phyloP scores from a whole-genome alignment of 2,329 filamentous ascomycete species.

The Geosmithia flava region DNA sequence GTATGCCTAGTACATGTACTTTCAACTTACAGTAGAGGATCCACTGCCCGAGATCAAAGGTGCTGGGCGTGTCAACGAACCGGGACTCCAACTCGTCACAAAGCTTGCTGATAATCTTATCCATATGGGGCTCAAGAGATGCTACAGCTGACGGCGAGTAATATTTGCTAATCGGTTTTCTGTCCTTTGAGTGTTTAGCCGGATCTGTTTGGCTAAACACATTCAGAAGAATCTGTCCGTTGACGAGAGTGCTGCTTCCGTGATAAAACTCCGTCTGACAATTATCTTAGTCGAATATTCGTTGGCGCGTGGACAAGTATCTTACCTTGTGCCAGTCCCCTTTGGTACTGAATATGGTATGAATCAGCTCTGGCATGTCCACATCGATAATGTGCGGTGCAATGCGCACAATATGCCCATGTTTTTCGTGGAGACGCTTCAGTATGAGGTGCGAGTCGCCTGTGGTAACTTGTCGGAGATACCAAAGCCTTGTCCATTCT shows the following conservation, averaged over 20 bases:
- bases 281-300: background rate
- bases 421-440: constrained; percentile 20
- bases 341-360: constrained; percentile 14
- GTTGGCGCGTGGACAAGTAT: background rate
- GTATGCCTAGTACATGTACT: background rate
- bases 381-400: constrained; percentile 15
- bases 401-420: constrained; percentile 26
- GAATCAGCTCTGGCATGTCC: background rate
- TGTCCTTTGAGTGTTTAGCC: constrained; percentile 8
- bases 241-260: constrained; percentile 11
- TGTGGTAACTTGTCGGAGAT: constrained; percentile 14
- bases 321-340: constrained; percentile 16
- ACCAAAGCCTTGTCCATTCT: constrained; percentile 22
- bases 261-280: constrained; percentile 12
- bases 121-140: constrained; percentile 12
- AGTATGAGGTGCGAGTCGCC: constrained; percentile 15
- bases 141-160: constrained; percentile 11
- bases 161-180: constrained; percentile 12
- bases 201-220: constrained; percentile 12
- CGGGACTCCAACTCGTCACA: constrained; percentile 16
- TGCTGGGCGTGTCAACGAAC: constrained; percentile 14
- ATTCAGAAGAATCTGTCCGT: constrained; percentile 12
- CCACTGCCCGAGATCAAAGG: constrained; percentile 26
- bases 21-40: constrained; percentile 20
- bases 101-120: constrained; percentile 16